Evolutionary conservation across 805 yeast genomes (phyloP), one percentile per base, ranked within the genome.

Genomic region (Cyberlindnera euphorbiae): DNA sequence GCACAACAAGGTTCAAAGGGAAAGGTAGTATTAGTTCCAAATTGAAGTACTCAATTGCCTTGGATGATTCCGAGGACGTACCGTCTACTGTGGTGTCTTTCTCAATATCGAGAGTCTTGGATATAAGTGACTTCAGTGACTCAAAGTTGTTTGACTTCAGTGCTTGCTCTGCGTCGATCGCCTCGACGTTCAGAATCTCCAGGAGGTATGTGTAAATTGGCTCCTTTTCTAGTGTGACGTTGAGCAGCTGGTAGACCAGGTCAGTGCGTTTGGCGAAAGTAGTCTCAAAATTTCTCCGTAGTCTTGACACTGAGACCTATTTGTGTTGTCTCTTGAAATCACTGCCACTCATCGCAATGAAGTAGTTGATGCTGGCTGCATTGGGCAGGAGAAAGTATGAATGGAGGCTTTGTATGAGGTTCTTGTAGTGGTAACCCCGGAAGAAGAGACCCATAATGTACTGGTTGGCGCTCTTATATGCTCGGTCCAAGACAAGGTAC

Each of bases 1-100:
- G 77, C 1, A 87, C 62, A 1, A 93, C 67, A 17, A 90, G 65
- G 50, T 87, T 87, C 32, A 87, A 60, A 0, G 99, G 99, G 54
- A 86, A 93, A 4, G 97, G 96, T 16, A 89, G 58, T n/a, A 69
- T 59, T 7, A 80, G 41, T 28, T 79, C 77, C 30, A 82, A 58
- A 39, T 73, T 74, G 9, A 82, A 55, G 33, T 71, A 70, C 31
- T 77, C 65, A 2, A 81, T 64, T 2, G 75, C 42, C 60, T 71
- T 35, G 49, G 60, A 42, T 49, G 65, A 46, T 55, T 61, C 51
- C 43, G 54, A n/a, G 8, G 57, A 47, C 23, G 57, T 55, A 22
- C 35, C 10, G 6, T 45, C 53, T 17, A 35, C 26, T 5, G 38
- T 16, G 6, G 42, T 9, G 9, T 41, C 45, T 12, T 39, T 33